Base-by-base conservation (phyloP, 768 basidiomycete genomes). In the Naganishia antarctica region DNA sequence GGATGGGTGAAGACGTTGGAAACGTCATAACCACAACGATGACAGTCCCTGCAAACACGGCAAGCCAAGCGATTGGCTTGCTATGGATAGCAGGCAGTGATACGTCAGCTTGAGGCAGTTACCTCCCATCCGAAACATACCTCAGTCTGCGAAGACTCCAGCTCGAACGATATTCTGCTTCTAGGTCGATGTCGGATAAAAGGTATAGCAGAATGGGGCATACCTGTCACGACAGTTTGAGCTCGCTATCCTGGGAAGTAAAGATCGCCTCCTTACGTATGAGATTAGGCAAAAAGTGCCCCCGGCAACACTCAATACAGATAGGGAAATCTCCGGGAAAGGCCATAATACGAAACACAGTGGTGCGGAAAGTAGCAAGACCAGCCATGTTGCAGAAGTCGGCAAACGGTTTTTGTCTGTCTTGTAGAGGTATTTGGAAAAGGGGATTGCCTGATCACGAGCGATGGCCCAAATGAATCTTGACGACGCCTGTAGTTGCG, bases 381-480 rank as follows among this genome's bases (percentile, higher is more conserved):
- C 72, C 11, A 73, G 62, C 78, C 77, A 78, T 28, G 75, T 76
- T 0, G 80, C 79, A 6, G 69, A 53, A 26, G 75, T 60, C 1
- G 80, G 80, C 34, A 76, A 70, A 18, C 70, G 70, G 32, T 67
- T 45, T 7, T 66, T 61, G n/a, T 71, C 70, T 13, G 76, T 74
- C 8, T 67, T 63, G 6, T 71, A 69, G 66, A 80, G 70, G 51
- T 71, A 70, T 28, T 71, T 60, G 8, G 76, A 74, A 58, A 78
- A 79, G 0, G 80, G 80, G 25, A 80, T 58, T 21, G 80, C 79
- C 25, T 78, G 74, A 62, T 80, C 80, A 50, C 80, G 70, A 2
- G 78, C 76, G 11, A 79, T 68, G 15, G 80, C 77, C 69, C 76
- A 80, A 41, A 79, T 72, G 74, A 77, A 80, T 40, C 80, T 74